These are phyloP conservation scores for Pyrenophora tritici-repentis DNA, from an alignment of 2,329 filamentous ascomycete genomes.

Conservation along the genomic window DNA sequence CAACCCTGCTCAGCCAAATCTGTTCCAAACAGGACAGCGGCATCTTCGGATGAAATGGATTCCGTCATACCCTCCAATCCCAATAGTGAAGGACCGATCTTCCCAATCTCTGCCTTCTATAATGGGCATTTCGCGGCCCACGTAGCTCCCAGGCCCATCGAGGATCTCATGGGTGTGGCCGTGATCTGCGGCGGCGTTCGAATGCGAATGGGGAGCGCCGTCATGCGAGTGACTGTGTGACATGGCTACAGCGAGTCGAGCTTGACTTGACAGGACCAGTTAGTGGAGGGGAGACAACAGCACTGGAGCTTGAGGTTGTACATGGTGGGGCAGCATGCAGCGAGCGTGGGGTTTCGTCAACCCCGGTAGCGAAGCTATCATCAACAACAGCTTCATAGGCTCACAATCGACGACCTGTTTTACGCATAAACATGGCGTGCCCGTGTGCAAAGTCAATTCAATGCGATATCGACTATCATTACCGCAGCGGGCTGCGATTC, in stretches of 20 bases:
- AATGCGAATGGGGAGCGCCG: conserved; percentile 55
- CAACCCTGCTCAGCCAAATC: neutral
- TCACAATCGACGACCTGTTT: neutral
- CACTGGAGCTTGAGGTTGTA: conserved; percentile 13
- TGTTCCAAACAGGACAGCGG: neutral
- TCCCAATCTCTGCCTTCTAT: conserved; percentile 85
- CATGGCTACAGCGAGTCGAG: conserved; percentile 18
- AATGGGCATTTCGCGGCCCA: conserved; percentile 91
- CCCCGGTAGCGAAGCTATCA: conserved; percentile 8
- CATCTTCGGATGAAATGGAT: neutral
- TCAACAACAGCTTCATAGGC: conserved; percentile 9
- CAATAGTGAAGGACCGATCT: conserved; percentile 90
- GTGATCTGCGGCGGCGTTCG: conserved; percentile 66
- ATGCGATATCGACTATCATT: conserved; percentile 18
- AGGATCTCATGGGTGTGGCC: conserved; percentile 97
- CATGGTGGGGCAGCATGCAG: conserved; percentile 27
- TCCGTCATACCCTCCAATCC: conserved; percentile 85
- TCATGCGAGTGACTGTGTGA: conserved; percentile 45
- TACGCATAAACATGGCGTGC: conserved; percentile 7
- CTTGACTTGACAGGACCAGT: neutral
- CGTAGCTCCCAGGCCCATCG: conserved; percentile 86
- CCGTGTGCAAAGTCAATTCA: conserved; percentile 8
- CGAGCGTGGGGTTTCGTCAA: conserved; percentile 23
- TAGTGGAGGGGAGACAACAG: neutral
- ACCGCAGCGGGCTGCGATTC: conserved; percentile 19